Evolutionary conservation across 805 yeast species (phyloP).

Genomic region (Saturnispora serradocipensis): DNA sequence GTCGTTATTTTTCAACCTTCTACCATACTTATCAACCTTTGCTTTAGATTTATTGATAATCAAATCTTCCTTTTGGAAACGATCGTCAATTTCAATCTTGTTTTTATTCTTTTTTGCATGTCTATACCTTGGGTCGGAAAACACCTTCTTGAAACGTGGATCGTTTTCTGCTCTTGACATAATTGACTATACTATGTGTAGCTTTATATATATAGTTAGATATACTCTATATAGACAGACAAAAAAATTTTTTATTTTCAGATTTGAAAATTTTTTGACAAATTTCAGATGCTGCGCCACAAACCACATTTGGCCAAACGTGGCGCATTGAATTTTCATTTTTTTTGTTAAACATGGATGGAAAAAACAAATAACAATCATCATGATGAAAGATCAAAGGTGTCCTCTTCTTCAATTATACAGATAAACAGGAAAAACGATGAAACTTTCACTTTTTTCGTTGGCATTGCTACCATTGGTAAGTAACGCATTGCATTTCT

Average conservation of each 20-base stretch:
- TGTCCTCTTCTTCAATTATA: not conserved
- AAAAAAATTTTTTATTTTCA: not conserved
- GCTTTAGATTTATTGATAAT: slow-evolving; percentile 42
- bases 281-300: not conserved
- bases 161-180: slow-evolving; percentile 32
- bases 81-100: slow-evolving; percentile 73
- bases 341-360: too few relatives aligned
- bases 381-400: not conserved
- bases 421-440: not conserved
- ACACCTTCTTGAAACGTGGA: slow-evolving; percentile 69
- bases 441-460: not conserved
- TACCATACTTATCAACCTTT: slow-evolving; percentile 80
- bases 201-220: not conserved
- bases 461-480: slow-evolving; percentile 10
- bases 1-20: slow-evolving; percentile 41
- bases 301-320: too few relatives aligned
- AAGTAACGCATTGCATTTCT: slow-evolving; percentile 58
- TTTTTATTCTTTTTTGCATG: slow-evolving; percentile 59
- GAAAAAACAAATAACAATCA: not conserved
- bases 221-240: not conserved
- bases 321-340: not conserved
- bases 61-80: slow-evolving; percentile 65
- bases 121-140: slow-evolving; percentile 82
- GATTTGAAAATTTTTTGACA: not conserved
- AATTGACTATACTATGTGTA: not conserved